A percentile compares a stretch with the other conserved stretches of the same genome.
Evolutionary conservation across 805 yeast genomes (phyloP).

Genomic region (Brettanomyces sp.): DNA sequence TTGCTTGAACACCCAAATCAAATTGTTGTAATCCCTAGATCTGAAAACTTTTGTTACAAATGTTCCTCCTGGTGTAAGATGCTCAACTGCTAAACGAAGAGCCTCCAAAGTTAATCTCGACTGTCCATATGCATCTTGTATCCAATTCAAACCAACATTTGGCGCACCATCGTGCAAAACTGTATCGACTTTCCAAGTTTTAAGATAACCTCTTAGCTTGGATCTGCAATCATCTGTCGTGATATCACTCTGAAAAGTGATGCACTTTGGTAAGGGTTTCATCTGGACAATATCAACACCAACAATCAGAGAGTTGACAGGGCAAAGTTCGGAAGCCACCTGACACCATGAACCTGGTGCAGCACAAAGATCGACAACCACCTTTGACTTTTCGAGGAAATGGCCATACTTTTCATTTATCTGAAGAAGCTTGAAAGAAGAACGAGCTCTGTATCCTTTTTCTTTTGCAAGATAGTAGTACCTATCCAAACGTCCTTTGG

Average conservation of each 20-base stretch:
- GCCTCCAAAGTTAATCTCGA: constrained; percentile 94
- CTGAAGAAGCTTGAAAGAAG: constrained; percentile 91
- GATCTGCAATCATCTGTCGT: constrained; percentile 98
- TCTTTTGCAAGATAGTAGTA: constrained; percentile 95
- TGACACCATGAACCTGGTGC: constrained; percentile 99
- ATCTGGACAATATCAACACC: constrained; percentile 99
- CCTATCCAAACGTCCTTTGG: constrained; percentile 98
- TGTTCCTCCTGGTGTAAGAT: constrained; percentile 83
- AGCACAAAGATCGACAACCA: constrained; percentile 95
- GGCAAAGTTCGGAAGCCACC: constrained; percentile 90
- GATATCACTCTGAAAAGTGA: constrained; percentile 92
- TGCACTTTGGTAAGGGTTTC: constrained; percentile 90
- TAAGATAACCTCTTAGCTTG: constrained; percentile 87
- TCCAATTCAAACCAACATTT: constrained; percentile 99
- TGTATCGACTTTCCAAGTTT: constrained; percentile 98
- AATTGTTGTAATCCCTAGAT: constrained; percentile 95
- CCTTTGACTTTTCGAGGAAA: constrained; percentile 87
- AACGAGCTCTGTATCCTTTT: constrained; percentile 98
- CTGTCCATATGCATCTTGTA: constrained; percentile 98
- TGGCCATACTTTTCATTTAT: constrained; percentile 95
- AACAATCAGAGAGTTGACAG: constrained; percentile 83
- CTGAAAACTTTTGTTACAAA: constrained; percentile 95
- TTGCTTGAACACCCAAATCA: constrained; percentile 96
- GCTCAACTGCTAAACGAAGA: constrained; percentile 86
- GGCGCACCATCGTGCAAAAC: constrained; percentile 99